Percentiles rank a stretch among this genome's conserved stretches.
These are phyloP conservation scores for Magnusiomyces tetraspermus DNA, from an alignment of 1,139 yeast genomes.

Conservation along the genomic window DNA sequence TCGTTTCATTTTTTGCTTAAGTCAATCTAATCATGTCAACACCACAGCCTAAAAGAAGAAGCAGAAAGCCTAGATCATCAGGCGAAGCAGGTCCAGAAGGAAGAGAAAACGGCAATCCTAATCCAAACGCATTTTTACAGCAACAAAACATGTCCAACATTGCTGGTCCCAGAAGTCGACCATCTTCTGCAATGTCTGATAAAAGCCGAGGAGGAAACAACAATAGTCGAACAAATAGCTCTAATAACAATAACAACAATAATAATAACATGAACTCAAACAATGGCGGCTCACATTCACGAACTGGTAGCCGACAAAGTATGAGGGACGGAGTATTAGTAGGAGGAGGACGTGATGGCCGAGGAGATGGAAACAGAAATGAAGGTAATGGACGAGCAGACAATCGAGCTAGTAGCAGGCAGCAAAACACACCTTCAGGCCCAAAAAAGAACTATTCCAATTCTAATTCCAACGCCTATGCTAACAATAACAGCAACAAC, in stretches of 20 bases:
- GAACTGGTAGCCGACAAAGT: not conserved
- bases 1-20: too few relatives aligned
- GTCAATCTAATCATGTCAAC: too few relatives aligned
- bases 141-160: not conserved
- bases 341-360: not conserved
- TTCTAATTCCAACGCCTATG: conserved; percentile 9
- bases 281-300: not conserved
- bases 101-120: not conserved
- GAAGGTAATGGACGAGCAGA: not conserved
- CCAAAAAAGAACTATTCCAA: not conserved
- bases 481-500: conserved; percentile 8
- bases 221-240: not conserved
- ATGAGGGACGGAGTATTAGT: not conserved
- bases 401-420: not conserved
- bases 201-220: not conserved
- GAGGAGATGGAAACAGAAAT: not conserved
- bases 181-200: not conserved
- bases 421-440: conserved; percentile 7
- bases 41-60: not conserved
- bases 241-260: too few relatives aligned
- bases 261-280: not conserved
- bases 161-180: not conserved
- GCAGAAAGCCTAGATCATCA: not conserved
- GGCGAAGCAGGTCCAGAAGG: not conserved
- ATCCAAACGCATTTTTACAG: not conserved